Percentiles rank a stretch among this genome's conserved stretches.
Evolutionary conservation across 2,329 filamentous ascomycete species (phyloP).

Genomic region (Westerdykella ornata): DNA sequence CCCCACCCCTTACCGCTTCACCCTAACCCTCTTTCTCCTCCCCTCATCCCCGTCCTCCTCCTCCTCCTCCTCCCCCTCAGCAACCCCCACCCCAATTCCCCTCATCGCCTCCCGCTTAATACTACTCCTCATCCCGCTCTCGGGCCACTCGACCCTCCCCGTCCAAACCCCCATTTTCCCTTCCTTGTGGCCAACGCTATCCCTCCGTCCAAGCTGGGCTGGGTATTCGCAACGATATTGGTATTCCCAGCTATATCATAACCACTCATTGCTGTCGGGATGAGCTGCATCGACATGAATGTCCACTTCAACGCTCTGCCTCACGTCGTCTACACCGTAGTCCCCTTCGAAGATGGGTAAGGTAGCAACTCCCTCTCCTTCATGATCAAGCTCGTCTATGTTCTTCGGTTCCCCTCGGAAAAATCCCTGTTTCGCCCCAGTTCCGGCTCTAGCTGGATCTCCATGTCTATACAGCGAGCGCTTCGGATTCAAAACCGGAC

Average conservation of each 20-base stretch:
- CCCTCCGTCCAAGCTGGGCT: background rate
- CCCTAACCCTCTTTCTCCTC: background rate
- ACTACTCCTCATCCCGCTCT: slow-evolving; percentile 13
- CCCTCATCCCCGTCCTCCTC: background rate
- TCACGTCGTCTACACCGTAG: slow-evolving; percentile 4
- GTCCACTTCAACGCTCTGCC: slow-evolving; percentile 7
- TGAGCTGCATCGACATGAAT: too few species aligned
- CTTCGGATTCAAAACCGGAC: background rate
- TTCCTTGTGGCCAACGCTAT: background rate
- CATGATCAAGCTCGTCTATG: too few species aligned
- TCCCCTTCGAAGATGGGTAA: slow-evolving; percentile 11
- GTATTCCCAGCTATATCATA: slow-evolving; percentile 1
- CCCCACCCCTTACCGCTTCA: background rate
- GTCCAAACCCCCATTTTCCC: slow-evolving; percentile 4
- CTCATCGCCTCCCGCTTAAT: slow-evolving; percentile 9
- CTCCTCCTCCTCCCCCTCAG: background rate
- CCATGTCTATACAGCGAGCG: slow-evolving; percentile 7
- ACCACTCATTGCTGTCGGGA: too few species aligned
- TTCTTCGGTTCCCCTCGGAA: too few species aligned
- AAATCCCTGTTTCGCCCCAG: too few species aligned
- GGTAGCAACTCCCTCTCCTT: background rate
- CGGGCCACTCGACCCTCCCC: slow-evolving; percentile 9
- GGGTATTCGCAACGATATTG: background rate
- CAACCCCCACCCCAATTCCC: slow-evolving; percentile 1
- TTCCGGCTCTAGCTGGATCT: too few species aligned